Evolutionary conservation across 306 rosid species (phyloP).

Genomic region (Mucuna pruriens): DNA sequence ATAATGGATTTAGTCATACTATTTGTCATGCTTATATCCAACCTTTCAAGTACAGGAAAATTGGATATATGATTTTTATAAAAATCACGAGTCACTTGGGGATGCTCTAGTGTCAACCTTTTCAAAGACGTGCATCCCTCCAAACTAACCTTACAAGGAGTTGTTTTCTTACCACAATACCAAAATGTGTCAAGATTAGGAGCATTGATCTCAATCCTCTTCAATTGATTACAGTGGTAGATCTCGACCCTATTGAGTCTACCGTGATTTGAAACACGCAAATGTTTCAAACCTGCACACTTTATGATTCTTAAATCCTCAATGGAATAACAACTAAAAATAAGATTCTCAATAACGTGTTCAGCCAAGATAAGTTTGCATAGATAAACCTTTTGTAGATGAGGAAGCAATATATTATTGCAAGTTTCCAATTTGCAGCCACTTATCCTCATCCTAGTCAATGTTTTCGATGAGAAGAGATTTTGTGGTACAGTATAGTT

Average conservation of each 20-base stretch:
- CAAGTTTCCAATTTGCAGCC: constrained; percentile 38
- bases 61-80: constrained; percentile 32
- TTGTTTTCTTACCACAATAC: constrained; percentile 48
- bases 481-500: constrained; percentile 34
- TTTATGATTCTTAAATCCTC: constrained; percentile 59
- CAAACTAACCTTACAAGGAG: constrained; percentile 50
- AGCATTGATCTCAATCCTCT: constrained; percentile 44
- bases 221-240: constrained; percentile 44
- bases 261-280: constrained; percentile 28
- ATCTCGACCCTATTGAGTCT: constrained; percentile 47
- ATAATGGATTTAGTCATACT: constrained; percentile 15
- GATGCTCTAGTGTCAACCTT: constrained; percentile 57
- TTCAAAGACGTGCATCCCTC: constrained; percentile 54
- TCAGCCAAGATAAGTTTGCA: constrained; percentile 21
- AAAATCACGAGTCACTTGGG: constrained; percentile 46
- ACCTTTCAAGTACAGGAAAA: constrained; percentile 48
- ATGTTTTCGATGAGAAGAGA: constrained; percentile 24
- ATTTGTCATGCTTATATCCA: constrained; percentile 39
- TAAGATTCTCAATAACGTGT: constrained; percentile 34
- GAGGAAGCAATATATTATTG: constrained; percentile 36
- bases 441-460: constrained; percentile 44
- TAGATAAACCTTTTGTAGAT: constrained; percentile 47
- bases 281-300: constrained; percentile 48
- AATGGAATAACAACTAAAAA: constrained; percentile 49
- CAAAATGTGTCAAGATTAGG: constrained; percentile 64